phyloP scores from a whole-genome alignment of 108 stramenopile species.

The Bacterosira constricta region DNA sequence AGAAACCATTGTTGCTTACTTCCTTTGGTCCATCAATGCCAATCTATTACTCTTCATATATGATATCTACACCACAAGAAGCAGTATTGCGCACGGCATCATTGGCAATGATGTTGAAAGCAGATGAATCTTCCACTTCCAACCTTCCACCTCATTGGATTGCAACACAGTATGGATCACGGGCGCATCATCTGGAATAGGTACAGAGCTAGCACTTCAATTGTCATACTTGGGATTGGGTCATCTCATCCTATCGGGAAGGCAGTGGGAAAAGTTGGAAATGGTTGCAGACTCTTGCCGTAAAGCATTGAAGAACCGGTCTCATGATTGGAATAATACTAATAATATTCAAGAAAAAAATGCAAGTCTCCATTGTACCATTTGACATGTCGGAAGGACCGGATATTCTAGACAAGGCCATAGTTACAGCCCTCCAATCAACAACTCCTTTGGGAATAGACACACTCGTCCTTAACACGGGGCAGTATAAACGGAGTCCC shows the following conservation, averaged over 20 bases:
- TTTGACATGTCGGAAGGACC: neutral
- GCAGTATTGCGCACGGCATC: neutral
- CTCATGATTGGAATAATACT: neutral
- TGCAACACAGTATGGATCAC: conserved; percentile 69
- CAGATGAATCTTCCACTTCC: conserved; percentile 9
- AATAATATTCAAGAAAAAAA: too few species aligned
- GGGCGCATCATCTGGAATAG: conserved; percentile 74
- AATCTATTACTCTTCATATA: conserved; percentile 23
- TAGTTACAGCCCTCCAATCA: neutral
- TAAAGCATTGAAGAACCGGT: neutral
- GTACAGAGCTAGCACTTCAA: conserved; percentile 56
- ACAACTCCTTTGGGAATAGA: conserved; percentile 10
- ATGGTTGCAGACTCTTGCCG: conserved; percentile 42
- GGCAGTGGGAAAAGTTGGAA: conserved; percentile 39
- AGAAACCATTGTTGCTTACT: conserved; percentile 18
- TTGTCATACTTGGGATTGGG: conserved; percentile 25
- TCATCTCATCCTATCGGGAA: conserved; percentile 57
- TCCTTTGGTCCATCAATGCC: conserved; percentile 27
- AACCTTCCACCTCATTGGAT: neutral
- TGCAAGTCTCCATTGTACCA: conserved; percentile 9
- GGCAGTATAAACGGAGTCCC: conserved; percentile 6
- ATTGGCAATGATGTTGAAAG: neutral
- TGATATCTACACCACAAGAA: conserved; percentile 7
- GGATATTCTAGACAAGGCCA: neutral
- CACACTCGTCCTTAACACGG: conserved; percentile 20